Conservation (phyloP, 2,329 filamentous ascomycete species). For the Aspergillus versicolor region DNA sequence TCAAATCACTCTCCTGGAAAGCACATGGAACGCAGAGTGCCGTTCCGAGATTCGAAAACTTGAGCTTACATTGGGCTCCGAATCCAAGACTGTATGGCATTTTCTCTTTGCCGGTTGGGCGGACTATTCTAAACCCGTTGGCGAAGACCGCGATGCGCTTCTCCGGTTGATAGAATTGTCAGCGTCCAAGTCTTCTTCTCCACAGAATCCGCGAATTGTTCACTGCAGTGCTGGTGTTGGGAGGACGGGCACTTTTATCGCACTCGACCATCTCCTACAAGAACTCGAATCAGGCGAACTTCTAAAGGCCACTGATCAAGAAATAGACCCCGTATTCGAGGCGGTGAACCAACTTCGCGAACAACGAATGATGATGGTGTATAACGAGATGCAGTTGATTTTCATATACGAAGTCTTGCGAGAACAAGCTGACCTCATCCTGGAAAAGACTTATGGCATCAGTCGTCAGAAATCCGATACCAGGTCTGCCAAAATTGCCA, state of each 20-base stretch:
- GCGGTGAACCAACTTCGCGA: slow-evolving; percentile 78
- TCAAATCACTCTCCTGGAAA: slow-evolving; percentile 61
- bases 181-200: slow-evolving; percentile 43
- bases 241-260: slow-evolving; percentile 91
- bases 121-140: slow-evolving; percentile 78
- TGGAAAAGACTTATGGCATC: slow-evolving; percentile 28
- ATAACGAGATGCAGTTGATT: slow-evolving; percentile 76
- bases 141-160: slow-evolving; percentile 51
- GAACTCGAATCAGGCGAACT: slow-evolving; percentile 76
- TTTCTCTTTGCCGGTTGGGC: slow-evolving; percentile 86
- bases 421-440: slow-evolving; percentile 48
- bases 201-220: slow-evolving; percentile 72
- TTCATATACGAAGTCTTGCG: slow-evolving; percentile 88
- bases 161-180: slow-evolving; percentile 52
- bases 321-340: slow-evolving; percentile 69
- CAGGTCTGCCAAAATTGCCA: slow-evolving; percentile 37
- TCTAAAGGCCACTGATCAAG: slow-evolving; percentile 46
- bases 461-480: slow-evolving; percentile 24
- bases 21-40: slow-evolving; percentile 55
- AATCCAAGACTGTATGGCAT: slow-evolving; percentile 73
- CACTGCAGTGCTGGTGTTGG: slow-evolving; percentile 93
- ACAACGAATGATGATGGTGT: slow-evolving; percentile 94
- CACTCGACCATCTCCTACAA: slow-evolving; percentile 83
- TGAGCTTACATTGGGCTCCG: slow-evolving; percentile 46
- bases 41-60: slow-evolving; percentile 74